Evolutionary conservation across 2,329 filamentous ascomycete genomes (phyloP), one percentile per base, ranked within the genome.

Genomic region (Colletotrichum viniferum): DNA sequence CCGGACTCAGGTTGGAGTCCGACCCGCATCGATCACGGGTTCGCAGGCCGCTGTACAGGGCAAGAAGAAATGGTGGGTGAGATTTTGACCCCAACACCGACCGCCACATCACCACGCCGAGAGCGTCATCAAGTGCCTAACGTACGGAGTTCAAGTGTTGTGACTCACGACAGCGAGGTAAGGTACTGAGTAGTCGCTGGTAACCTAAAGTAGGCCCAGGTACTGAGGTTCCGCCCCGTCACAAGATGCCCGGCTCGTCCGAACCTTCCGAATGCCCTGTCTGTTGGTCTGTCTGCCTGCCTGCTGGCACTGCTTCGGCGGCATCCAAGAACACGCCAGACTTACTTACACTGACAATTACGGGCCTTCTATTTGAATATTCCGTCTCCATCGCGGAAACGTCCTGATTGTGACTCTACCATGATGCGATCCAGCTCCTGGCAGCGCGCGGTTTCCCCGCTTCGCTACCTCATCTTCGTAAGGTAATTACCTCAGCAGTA

Each of bases 1-100:
- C 34, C 56, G 69, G 69, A 75, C 34, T 63, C 56, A 68, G 16
- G 30, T 60, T 64, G 64, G 58, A 73, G 73, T 64, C 73, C 58
- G 73, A 73, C 36, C 73, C 69, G 34, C 64, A 65, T 73, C 58
- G 16, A 28, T 52, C 73, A 43, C 58, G 69, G 66, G 58, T 56
- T 67, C 64, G 62, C 62, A 65, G 9, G 16, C 26, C 18, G 62
- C 62, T 10, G 62, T 26, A 21, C 43, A 21, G n/a, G 10, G n/a
- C 43, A 21, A 52, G n/a, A 13, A 52, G n/a, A 21, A 21, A 21
- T 52, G 43, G 43, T 52, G 43, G 43, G 43, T 52, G 43, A 52
- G 43, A 52, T 24, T 52, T 52, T 52, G 43, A 52, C 43, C 12
- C 12, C 43, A 52, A 21, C 43, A 52, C 18, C 18, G 38, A 48